These are phyloP conservation scores for Tetrapisispora phaffii DNA, from an alignment of 805 yeast species.

Conservation along the genomic window DNA sequence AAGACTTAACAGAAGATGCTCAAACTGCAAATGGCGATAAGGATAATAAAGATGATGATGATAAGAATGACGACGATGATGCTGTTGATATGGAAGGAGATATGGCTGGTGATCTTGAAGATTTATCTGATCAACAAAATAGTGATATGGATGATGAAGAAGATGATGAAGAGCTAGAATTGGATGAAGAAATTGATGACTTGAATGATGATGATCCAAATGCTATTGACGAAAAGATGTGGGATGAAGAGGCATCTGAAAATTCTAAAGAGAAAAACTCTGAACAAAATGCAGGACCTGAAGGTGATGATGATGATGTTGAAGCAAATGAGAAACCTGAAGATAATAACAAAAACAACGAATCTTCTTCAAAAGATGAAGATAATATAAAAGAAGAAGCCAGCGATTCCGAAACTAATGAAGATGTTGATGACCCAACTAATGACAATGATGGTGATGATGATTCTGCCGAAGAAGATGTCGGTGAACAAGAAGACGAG, in stretches of 20 bases:
- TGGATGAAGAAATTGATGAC: conserved; percentile 85
- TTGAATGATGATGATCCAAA: conserved; percentile 86
- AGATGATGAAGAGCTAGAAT: conserved; percentile 49
- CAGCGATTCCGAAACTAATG: conserved; percentile 8
- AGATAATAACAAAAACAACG: conserved; percentile 22
- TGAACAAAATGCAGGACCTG: conserved; percentile 54
- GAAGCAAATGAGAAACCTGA: conserved; percentile 34
- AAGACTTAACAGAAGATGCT: conserved; percentile 71
- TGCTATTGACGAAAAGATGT: conserved; percentile 93
- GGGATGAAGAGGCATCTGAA: conserved; percentile 86
- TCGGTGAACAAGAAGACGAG: conserved; percentile 74
- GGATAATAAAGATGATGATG: conserved; percentile 46
- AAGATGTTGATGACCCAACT: neutral
- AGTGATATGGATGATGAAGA: conserved; percentile 38
- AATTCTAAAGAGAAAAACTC: conserved; percentile 74
- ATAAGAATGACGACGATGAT: conserved; percentile 49
- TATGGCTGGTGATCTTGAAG: conserved; percentile 89
- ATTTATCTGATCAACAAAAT: conserved; percentile 60
- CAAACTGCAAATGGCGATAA: conserved; percentile 68
- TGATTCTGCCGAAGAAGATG: conserved; percentile 57
- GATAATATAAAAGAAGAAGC: conserved; percentile 23
- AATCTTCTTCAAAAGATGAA: conserved; percentile 19
- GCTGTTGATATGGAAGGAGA: conserved; percentile 95
- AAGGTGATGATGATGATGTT: conserved; percentile 37
- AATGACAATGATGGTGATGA: conserved; percentile 41